These are phyloP conservation scores for Coemansia biformis DNA, from an alignment of 192 early-diverging fungal species.

Conservation along the genomic window DNA sequence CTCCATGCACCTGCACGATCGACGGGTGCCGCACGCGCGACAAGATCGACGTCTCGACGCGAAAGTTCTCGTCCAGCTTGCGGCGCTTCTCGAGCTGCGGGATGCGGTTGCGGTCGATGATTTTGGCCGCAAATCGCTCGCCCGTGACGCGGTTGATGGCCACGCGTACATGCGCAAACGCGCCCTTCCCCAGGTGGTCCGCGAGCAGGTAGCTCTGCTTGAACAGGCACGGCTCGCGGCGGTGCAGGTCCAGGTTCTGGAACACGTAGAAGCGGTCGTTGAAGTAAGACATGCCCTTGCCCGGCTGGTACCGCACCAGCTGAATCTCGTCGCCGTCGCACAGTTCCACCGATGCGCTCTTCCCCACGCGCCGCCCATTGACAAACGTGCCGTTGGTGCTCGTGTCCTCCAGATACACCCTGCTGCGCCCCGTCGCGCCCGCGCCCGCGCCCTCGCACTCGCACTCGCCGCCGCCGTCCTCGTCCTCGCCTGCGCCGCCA, in stretches of 20 bases:
- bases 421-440: constrained; percentile 5
- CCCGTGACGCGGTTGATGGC: constrained; percentile 62
- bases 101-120: constrained; percentile 60
- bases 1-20: constrained; percentile 47
- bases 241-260: constrained; percentile 39
- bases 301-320: constrained; percentile 51
- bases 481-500: constrained; percentile 10
- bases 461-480: constrained; percentile 1
- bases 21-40: constrained; percentile 45
- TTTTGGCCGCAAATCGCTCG: constrained; percentile 66
- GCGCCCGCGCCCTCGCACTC: neutral
- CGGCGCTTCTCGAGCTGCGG: constrained; percentile 28
- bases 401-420: constrained; percentile 46
- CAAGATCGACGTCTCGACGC: constrained; percentile 45
- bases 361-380: constrained; percentile 54
- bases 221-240: constrained; percentile 39
- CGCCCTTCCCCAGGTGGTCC: constrained; percentile 42
- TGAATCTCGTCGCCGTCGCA: constrained; percentile 59
- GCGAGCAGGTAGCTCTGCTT: constrained; percentile 43
- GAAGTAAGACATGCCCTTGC: constrained; percentile 41
- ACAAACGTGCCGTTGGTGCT: constrained; percentile 72
- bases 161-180: constrained; percentile 65
- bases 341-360: constrained; percentile 52
- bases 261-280: constrained; percentile 45
- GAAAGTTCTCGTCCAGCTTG: constrained; percentile 47